Percentiles rank a stretch among this genome's conserved stretches.
These are phyloP conservation scores for Vanrija humicola DNA, from an alignment of 1,284 basidiomycete species.

Conservation along the genomic window DNA sequence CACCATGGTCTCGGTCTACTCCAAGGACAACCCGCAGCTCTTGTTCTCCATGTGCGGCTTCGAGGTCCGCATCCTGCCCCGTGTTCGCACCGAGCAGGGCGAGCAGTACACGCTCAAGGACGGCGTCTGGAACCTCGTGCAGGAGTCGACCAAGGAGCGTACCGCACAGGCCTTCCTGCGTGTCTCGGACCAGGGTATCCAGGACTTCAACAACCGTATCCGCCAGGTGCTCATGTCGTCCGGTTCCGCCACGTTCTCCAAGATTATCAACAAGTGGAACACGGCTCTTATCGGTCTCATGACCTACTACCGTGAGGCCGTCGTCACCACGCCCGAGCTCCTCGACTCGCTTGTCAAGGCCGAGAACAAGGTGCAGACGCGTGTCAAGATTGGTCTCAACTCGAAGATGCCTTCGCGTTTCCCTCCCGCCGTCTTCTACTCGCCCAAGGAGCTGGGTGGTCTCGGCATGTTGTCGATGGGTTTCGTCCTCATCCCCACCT, in stretches of 20 bases:
- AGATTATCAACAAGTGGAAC: constrained; percentile 99
- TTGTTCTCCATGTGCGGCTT: constrained; percentile 99
- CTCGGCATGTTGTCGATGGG: constrained; percentile 99
- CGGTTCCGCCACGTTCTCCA: constrained; percentile 96
- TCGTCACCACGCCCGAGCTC: constrained; percentile 94
- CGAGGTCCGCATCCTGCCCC: constrained; percentile 90
- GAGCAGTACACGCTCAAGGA: constrained; percentile 96
- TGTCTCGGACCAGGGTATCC: constrained; percentile 94
- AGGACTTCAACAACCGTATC: constrained; percentile 94
- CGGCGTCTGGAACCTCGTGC: constrained; percentile 95
- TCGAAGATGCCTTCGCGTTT: constrained; percentile 99
- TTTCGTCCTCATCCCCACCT: constrained; percentile 95
- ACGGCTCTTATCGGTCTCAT: constrained; percentile 89
- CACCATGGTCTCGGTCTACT: constrained; percentile 93
- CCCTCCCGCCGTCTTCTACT: constrained; percentile 93
- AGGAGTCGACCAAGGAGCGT: constrained; percentile 93
- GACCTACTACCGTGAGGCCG: constrained; percentile 99
- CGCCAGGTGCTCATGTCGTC: constrained; percentile 98
- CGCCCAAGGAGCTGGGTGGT: constrained; percentile 92
- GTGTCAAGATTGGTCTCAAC: constrained; percentile 98
- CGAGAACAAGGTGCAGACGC: constrained; percentile 98
- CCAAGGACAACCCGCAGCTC: constrained; percentile 94
- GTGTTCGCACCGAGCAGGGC: constrained; percentile 82
- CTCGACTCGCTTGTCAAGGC: constrained; percentile 92
- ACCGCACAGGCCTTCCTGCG: constrained; percentile 97